These are phyloP conservation scores for Colletotrichum sp. DNA, from an alignment of 2,329 filamentous ascomycete genomes.

Conservation along the genomic window DNA sequence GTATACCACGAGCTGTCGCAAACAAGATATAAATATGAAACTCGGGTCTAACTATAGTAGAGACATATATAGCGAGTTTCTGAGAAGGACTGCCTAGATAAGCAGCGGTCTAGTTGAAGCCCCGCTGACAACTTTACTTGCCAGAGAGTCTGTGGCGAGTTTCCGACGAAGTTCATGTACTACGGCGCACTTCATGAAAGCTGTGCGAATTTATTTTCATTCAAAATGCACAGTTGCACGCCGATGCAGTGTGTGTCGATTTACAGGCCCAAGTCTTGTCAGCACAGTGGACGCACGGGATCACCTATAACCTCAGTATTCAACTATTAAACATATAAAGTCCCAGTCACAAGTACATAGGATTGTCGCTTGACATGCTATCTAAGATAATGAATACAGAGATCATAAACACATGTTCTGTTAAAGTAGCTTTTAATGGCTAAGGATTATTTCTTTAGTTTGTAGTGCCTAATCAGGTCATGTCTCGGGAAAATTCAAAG, in stretches of 20 bases:
- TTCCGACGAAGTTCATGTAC: no score
- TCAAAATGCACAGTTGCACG: rapidly evolving
- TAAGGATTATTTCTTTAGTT: rapidly evolving
- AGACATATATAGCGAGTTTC: neutral
- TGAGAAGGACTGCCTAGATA: neutral
- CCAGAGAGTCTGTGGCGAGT: neutral
- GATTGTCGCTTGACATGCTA: neutral
- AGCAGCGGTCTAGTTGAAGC: neutral
- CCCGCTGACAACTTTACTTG: neutral
- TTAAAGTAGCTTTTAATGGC: rapidly evolving
- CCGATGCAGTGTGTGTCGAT: neutral
- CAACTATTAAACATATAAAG: rapidly evolving
- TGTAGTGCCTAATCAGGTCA: rapidly evolving
- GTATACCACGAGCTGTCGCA: neutral
- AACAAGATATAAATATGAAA: neutral
- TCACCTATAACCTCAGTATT: rapidly evolving
- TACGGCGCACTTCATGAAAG: rapidly evolving
- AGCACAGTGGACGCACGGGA: rapidly evolving
- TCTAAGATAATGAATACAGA: rapidly evolving
- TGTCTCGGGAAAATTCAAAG: neutral
- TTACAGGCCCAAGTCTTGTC: neutral
- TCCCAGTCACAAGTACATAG: neutral
- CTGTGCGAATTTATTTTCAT: rapidly evolving
- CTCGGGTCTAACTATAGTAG: neutral
- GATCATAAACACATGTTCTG: rapidly evolving